phyloP scores from a whole-genome alignment of 1,139 yeast species.

The Schwanniomyces etchellsii region DNA sequence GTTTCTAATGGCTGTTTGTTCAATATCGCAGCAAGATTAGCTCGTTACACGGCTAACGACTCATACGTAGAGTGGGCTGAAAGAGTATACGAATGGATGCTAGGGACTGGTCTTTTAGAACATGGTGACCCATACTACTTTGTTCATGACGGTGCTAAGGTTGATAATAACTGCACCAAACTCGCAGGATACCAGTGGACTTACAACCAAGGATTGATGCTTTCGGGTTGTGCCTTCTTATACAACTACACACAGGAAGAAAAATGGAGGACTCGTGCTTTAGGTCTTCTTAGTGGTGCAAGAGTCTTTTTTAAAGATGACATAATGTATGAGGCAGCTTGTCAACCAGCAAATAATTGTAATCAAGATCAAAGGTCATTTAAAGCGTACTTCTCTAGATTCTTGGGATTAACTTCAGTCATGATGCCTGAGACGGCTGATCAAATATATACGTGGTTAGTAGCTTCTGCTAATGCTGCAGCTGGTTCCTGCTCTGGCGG shows the following conservation, averaged over 20 bases:
- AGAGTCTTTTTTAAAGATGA: slow-evolving; percentile 50
- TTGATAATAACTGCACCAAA: slow-evolving; percentile 56
- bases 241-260: slow-evolving; percentile 68
- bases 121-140: slow-evolving; percentile 40
- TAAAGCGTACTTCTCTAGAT: slow-evolving; percentile 75
- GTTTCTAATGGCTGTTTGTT: slow-evolving; percentile 89
- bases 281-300: slow-evolving; percentile 48
- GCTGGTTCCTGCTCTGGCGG: slow-evolving; percentile 86
- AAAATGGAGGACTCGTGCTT: slow-evolving; percentile 61
- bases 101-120: slow-evolving; percentile 47
- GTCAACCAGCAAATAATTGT: slow-evolving; percentile 61
- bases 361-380: slow-evolving; percentile 88
- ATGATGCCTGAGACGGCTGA: slow-evolving; percentile 61
- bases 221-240: slow-evolving; percentile 79
- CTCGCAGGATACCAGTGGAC: slow-evolving; percentile 71
- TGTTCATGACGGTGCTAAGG: slow-evolving; percentile 75
- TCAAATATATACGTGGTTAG: slow-evolving; percentile 46
- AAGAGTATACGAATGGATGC: slow-evolving; percentile 78
- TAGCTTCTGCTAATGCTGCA: slow-evolving; percentile 70
- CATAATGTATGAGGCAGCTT: slow-evolving; percentile 76
- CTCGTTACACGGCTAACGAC: slow-evolving; percentile 71
- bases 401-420: slow-evolving; percentile 68
- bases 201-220: slow-evolving; percentile 77
- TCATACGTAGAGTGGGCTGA: slow-evolving; percentile 79
- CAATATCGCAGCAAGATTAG: slow-evolving; percentile 82